These are phyloP conservation scores for Pestalotiopsis sp. DNA, from an alignment of 2,329 filamentous ascomycete genomes.

Conservation along the genomic window DNA sequence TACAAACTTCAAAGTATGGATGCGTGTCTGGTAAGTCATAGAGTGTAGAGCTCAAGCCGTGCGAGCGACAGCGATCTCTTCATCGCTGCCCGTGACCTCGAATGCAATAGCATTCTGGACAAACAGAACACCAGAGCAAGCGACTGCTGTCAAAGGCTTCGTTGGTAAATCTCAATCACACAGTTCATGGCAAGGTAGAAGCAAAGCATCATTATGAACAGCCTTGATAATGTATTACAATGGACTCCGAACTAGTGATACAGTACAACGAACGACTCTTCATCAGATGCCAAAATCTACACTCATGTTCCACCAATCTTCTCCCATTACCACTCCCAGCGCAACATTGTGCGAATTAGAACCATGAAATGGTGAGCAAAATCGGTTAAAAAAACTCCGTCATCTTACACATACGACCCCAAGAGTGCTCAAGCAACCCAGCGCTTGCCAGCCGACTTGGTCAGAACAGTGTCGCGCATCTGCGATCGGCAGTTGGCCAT, in stretches of 20 bases:
- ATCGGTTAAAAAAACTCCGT: conserved; percentile 11
- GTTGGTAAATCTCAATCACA: background rate
- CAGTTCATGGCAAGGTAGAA: background rate
- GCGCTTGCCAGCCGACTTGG: conserved; percentile 17
- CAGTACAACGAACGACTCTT: background rate
- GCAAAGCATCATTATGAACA: background rate
- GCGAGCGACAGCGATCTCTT: no score
- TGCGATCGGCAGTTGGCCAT: conserved; percentile 37
- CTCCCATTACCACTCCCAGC: conserved; percentile 6
- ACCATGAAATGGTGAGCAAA: conserved; percentile 24
- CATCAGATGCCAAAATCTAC: conserved; percentile 7
- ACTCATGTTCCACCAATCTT: background rate
- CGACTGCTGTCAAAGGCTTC: background rate
- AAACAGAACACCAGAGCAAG: no score
- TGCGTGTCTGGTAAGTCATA: no score
- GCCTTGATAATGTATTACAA: background rate
- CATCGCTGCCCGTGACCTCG: no score
- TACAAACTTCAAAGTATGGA: no score
- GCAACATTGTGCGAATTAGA: background rate
- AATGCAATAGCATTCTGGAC: no score
- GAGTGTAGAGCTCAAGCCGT: no score
- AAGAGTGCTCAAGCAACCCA: conserved; percentile 13
- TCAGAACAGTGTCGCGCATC: conserved; percentile 28
- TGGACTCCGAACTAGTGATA: background rate
- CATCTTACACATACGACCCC: no score